Base-by-base conservation (phyloP, 176 grass and related monocot genomes). In the Ampelocalamus luodianensis region DNA sequence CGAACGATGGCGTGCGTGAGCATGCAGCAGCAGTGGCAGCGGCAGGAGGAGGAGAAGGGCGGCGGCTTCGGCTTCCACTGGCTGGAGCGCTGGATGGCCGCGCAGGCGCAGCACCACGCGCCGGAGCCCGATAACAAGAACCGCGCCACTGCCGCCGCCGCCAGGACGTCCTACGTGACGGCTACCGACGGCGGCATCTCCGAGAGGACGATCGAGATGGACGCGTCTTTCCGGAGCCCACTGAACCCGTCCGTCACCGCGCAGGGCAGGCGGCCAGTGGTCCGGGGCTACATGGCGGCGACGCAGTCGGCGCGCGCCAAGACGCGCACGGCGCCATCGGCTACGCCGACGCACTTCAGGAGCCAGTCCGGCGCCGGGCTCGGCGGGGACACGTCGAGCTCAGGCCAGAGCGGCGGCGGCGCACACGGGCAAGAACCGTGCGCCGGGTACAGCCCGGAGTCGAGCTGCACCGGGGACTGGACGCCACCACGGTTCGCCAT, bases 61-160 rank as follows among this genome's bases (percentile, higher is more conserved):
- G 88, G 88, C 46, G 80, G 88, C 73, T 90, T 83, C 32, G 83
- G 86, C 26, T 89, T 87, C 88, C 90, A 89, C 37, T 91, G 91
- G 91, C 80, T 96, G 16, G 91, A 93, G 43, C 73, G 72, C 39
- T 96, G 93, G 91, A 93, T 93, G 93, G 65, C 88, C 8, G 66
- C 80, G 12, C 72, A 88, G 23, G 80, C 23, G 65, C 72, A 67
- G 76, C 85, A 72, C 66, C 73, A 85, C 50, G 43, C 76, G 66
- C 50, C 37, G 14, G 54, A 55, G 53, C 13, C 70, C 68, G 65
- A 61, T 74, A 77, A 61, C 78, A 77, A 10, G 29, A 2, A 36
- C 22, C 51, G 23, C 14, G 29, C 23, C 10, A 43, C 59, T 1
- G 36, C 69, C 56, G 13, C 85, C 64, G 4, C 23, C 8, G 37